Evolutionary conservation across 1,284 basidiomycete species (phyloP).

Genomic region (Neonothopanus nambi): DNA sequence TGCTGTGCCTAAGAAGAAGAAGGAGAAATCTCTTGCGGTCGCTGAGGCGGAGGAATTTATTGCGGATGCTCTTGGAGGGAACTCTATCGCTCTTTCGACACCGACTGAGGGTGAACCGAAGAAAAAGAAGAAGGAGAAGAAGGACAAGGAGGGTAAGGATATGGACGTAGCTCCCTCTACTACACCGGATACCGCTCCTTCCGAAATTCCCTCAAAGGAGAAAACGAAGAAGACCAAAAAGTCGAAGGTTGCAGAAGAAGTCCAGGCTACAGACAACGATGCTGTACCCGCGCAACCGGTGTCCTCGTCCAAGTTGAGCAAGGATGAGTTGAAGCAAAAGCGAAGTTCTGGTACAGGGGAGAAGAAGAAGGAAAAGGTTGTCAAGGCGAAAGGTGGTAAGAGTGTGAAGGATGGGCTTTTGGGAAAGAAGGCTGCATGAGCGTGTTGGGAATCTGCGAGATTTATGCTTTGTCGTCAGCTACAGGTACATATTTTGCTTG

Average conservation of each 20-base stretch:
- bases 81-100: constrained; percentile 1
- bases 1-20: constrained; percentile 11
- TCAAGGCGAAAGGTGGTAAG: constrained; percentile 42
- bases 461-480: too few species aligned
- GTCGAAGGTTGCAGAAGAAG: constrained; percentile 5
- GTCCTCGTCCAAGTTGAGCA: constrained; percentile 23
- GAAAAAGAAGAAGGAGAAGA: constrained; percentile 16
- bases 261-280: neutral
- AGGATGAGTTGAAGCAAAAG: constrained; percentile 53
- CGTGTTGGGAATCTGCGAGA: too few species aligned
- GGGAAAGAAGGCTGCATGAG: constrained; percentile 40
- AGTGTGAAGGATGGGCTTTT: constrained; percentile 55
- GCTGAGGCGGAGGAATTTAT: constrained; percentile 4
- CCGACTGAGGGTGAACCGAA: constrained; percentile 7
- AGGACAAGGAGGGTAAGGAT: constrained; percentile 10
- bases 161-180: neutral
- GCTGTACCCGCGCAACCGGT: constrained; percentile 11
- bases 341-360: constrained; percentile 41
- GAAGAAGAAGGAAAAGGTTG: constrained; percentile 62
- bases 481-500: too few species aligned
- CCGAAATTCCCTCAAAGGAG: neutral
- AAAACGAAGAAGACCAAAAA: constrained; percentile 4
- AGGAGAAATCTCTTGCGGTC: constrained; percentile 18
- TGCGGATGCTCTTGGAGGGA: constrained; percentile 9
- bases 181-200: neutral